Percentiles rank a stretch among this genome's conserved stretches.
Evolutionary conservation across 345 rosid species (phyloP).

Genomic region (Eucalyptus sp.): DNA sequence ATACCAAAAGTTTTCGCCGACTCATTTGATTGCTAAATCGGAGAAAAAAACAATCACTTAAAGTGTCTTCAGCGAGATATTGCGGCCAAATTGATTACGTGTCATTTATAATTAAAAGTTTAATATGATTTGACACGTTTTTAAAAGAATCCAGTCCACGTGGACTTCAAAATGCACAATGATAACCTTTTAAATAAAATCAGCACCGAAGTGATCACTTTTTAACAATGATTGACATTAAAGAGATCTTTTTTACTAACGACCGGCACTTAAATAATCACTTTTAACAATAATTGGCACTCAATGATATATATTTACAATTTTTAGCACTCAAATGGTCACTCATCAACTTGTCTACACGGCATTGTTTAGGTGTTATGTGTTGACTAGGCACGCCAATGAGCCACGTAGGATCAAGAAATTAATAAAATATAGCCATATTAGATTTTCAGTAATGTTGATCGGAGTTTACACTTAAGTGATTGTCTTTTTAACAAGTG

Average conservation of each 20-base stretch:
- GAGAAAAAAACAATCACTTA: accelerated
- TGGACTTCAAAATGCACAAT: too few relatives aligned
- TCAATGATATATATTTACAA: too few relatives aligned
- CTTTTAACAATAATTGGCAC: accelerated
- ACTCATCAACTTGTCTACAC: accelerated
- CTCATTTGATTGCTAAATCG: too few relatives aligned
- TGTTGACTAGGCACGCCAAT: accelerated
- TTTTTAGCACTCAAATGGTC: too few relatives aligned
- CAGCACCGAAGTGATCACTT: accelerated
- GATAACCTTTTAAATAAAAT: too few relatives aligned
- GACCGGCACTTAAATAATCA: accelerated
- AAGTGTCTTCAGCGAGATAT: accelerated
- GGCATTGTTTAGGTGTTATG: accelerated
- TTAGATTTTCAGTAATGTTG: accelerated
- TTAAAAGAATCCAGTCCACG: accelerated
- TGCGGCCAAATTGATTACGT: accelerated
- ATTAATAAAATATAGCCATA: too few relatives aligned
- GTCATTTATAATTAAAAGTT: too few relatives aligned
- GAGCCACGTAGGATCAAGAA: too few relatives aligned
- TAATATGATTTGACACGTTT: accelerated
- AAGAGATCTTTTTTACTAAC: too few relatives aligned
- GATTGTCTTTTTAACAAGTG: accelerated
- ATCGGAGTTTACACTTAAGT: accelerated
- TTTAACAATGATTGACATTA: too few relatives aligned
- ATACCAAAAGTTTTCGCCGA: accelerated